Conservation (phyloP, 1,284 basidiomycete genomes). For the Ustilago tritici region DNA sequence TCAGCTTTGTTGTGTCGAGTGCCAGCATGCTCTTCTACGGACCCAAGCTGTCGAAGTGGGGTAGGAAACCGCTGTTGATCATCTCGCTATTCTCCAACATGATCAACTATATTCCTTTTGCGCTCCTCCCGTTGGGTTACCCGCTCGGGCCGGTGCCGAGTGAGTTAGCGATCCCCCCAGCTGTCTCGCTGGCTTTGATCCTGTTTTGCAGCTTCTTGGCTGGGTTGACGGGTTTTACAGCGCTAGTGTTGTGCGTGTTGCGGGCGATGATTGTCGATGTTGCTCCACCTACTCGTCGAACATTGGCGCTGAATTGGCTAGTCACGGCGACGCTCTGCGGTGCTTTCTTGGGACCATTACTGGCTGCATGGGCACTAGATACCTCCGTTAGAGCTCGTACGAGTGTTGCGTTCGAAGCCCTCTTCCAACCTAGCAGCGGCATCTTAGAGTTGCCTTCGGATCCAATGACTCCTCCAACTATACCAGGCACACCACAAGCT, state of each 20-base stretch:
- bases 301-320: conserved; percentile 42
- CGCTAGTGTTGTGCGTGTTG: conserved; percentile 38
- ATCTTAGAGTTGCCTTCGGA: conserved; percentile 30
- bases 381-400: conserved; percentile 30
- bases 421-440: neutral
- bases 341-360: conserved; percentile 40
- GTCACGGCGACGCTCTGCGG: conserved; percentile 44
- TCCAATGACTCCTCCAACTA: conserved; percentile 24
- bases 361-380: conserved; percentile 46
- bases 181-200: conserved; percentile 34
- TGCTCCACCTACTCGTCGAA: conserved; percentile 37
- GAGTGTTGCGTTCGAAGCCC: neutral
- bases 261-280: conserved; percentile 49
- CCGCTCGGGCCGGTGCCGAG: conserved; percentile 41
- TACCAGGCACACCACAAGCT: conserved; percentile 27
- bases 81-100: conserved; percentile 42
- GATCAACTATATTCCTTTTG: conserved; percentile 46
- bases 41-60: conserved; percentile 42
- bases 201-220: conserved; percentile 40
- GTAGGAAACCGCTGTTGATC: conserved; percentile 46
- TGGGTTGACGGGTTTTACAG: conserved; percentile 41
- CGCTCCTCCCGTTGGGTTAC: conserved; percentile 41
- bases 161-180: conserved; percentile 32
- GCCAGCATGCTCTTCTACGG: conserved; percentile 52
- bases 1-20: conserved; percentile 44